Base-by-base conservation (phyloP, 139 green algal species). In the Chlorella vulgaris region DNA sequence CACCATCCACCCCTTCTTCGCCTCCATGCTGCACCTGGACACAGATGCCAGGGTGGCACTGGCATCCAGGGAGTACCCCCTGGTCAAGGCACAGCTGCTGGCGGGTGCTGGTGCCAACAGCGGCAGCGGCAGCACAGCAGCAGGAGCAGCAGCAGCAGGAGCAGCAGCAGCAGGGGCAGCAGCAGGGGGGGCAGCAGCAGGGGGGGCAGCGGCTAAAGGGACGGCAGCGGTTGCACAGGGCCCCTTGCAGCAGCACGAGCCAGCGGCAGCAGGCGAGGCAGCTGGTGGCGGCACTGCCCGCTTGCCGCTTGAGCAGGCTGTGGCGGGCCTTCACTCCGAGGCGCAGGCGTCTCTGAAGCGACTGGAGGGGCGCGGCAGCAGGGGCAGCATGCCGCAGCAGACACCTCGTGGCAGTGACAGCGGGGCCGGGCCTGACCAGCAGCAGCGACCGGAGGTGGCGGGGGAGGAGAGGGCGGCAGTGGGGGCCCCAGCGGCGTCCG, bases 1-100 rank as follows among this genome's bases (percentile, higher is more conserved):
- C 29, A 74, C 87, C 65, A 84, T 96, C 76, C 91, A 95, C 83
- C 87, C 91, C 18, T 93, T 96, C 83, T 92, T 92, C 55, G 75
- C 79, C 2, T 83, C 71, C 24, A 80, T 95, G 79, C 87, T 96
- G 78, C 71, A 78, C 0, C 38, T 94, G 50, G 91, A 95, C 75
- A 73, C 89, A 19, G 92, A 98, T 66, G 86, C 83, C 7, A 84
- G 94, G 1, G 80, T 88, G 26, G 80, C 82, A 29, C 36, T 92
- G 7, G 66, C 82, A 1, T 28, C 39, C 1, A 19, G 43, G 0
- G 39, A 80, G 40, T 73, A 67, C 29, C 35, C 36, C 1, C 28
- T 39, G 2, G 7, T 81, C 50, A 66, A 70, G 29, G 51, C 50
- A 19, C 53, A 83, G 84, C 73, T 68, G 43, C 55, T 61, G 70